Conservation (phyloP, 305 asterid genomes). For the Fraxinus latifolia region DNA sequence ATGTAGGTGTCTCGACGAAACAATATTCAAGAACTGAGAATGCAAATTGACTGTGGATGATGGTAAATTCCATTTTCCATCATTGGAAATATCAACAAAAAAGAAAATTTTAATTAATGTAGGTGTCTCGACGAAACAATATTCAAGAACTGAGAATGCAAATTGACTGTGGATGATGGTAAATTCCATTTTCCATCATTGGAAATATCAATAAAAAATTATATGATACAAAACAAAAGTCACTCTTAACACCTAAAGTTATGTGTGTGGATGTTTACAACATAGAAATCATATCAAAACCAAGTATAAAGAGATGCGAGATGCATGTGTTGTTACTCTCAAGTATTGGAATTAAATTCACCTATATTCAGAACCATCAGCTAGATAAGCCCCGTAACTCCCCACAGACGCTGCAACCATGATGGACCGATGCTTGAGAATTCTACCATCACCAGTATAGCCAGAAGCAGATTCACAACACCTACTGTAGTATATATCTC, state of each 20-base stretch:
- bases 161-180: not conserved
- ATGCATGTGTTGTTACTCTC: not conserved
- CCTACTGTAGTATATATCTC: slow-evolving; percentile 52
- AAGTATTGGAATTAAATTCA: slow-evolving; percentile 26
- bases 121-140: not conserved
- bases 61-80: not conserved
- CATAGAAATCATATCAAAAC: not conserved
- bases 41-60: not conserved
- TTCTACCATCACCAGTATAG: slow-evolving; percentile 37
- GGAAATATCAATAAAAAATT: not conserved
- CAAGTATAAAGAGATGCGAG: not conserved
- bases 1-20: not conserved
- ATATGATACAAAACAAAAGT: not conserved
- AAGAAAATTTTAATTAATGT: not conserved
- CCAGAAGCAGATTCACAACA: slow-evolving; percentile 44
- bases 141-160: not conserved
- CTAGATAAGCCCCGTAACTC: slow-evolving; percentile 93
- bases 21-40: not conserved
- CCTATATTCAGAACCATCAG: slow-evolving; percentile 99
- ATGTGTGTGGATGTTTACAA: not conserved
- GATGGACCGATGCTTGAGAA: slow-evolving; percentile 62
- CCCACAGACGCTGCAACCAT: slow-evolving; percentile 99
- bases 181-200: not conserved
- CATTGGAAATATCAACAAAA: not conserved
- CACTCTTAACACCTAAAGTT: not conserved